Conservation (phyloP, 441 rosid genomes). For the Eutrema salsugineum region DNA sequence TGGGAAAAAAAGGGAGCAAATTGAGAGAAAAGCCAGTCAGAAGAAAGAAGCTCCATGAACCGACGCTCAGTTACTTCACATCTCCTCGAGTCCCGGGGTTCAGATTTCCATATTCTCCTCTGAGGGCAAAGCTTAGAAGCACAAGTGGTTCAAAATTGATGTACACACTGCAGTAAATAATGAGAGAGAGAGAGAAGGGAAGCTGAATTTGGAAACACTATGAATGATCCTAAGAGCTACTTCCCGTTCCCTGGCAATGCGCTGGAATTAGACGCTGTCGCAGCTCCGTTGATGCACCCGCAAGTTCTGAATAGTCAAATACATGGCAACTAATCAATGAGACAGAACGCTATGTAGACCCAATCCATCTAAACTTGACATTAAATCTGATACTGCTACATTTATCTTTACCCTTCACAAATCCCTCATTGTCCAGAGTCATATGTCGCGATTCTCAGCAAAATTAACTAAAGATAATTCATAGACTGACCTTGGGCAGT, state of each 20-base stretch:
- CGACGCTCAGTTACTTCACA: slow-evolving; percentile 7
- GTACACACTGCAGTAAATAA: slow-evolving; percentile 21
- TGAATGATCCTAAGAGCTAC: slow-evolving; percentile 32
- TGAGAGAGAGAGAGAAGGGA: neutral
- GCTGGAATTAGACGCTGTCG: slow-evolving; percentile 54
- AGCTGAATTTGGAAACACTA: slow-evolving; percentile 19
- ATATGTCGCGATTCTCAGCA: neutral
- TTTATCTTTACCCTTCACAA: neutral
- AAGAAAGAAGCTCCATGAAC: slow-evolving; percentile 23
- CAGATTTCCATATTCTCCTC: slow-evolving; percentile 20
- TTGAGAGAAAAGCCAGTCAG: neutral
- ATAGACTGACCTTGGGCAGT: slow-evolving; percentile 55
- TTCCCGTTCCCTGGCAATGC: slow-evolving; percentile 29
- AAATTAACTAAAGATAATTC: neutral
- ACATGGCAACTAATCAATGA: slow-evolving; percentile 6
- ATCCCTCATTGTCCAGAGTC: neutral
- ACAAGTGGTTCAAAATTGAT: slow-evolving; percentile 31
- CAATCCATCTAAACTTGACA: neutral
- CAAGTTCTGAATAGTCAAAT: slow-evolving; percentile 60
- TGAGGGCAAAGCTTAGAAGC: slow-evolving; percentile 7
- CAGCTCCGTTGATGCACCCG: slow-evolving; percentile 72
- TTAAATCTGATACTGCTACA: neutral
- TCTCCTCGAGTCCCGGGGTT: slow-evolving; percentile 14
- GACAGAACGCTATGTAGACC: neutral
- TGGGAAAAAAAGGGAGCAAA: neutral